These are phyloP conservation scores for Actinomortierella wolfii DNA, from an alignment of 371 early-diverging fungal species.

Conservation along the genomic window DNA sequence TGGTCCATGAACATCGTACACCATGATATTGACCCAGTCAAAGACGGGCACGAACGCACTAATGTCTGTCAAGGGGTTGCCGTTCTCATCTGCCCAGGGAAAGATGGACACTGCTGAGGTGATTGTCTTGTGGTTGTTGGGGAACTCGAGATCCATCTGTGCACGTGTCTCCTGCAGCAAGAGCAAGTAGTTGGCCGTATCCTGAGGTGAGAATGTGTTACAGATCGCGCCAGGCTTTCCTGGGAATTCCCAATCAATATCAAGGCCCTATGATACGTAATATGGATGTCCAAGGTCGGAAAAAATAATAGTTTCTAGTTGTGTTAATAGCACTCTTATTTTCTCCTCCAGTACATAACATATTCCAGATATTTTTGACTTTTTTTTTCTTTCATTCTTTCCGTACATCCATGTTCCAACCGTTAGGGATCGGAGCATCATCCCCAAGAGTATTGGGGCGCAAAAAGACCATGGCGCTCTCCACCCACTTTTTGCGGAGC, in stretches of 20 bases:
- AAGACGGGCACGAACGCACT: slow-evolving; percentile 1
- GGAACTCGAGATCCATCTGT: slow-evolving; percentile 1
- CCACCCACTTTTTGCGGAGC: slow-evolving; percentile 49
- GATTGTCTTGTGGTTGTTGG: slow-evolving; percentile 34
- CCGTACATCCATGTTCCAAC: slow-evolving; percentile 46
- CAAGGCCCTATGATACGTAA: not conserved
- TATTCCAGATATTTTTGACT: not conserved
- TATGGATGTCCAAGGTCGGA: not conserved
- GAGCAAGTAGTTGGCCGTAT: slow-evolving; percentile 40
- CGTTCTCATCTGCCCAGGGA: not conserved
- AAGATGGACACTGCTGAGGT: slow-evolving; percentile 58
- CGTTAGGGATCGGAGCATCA: not conserved
- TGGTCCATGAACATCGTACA: not conserved
- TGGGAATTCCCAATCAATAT: slow-evolving; percentile 67
- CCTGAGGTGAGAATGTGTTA: slow-evolving; percentile 45
- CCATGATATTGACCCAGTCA: slow-evolving; percentile 17
- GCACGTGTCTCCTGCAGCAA: slow-evolving; percentile 39
- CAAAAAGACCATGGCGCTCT: slow-evolving; percentile 37
- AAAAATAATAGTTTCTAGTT: not conserved
- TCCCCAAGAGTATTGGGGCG: slow-evolving; percentile 49
- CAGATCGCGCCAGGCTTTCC: slow-evolving; percentile 59
- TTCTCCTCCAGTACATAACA: slow-evolving; percentile 46
- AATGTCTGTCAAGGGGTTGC: slow-evolving; percentile 1
- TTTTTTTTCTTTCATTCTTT: slow-evolving; percentile 6
- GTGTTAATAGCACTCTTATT: slow-evolving; percentile 41